phyloP scores from a whole-genome alignment of 2,329 filamentous ascomycete genomes.

The Colletotrichum noveboracense region DNA sequence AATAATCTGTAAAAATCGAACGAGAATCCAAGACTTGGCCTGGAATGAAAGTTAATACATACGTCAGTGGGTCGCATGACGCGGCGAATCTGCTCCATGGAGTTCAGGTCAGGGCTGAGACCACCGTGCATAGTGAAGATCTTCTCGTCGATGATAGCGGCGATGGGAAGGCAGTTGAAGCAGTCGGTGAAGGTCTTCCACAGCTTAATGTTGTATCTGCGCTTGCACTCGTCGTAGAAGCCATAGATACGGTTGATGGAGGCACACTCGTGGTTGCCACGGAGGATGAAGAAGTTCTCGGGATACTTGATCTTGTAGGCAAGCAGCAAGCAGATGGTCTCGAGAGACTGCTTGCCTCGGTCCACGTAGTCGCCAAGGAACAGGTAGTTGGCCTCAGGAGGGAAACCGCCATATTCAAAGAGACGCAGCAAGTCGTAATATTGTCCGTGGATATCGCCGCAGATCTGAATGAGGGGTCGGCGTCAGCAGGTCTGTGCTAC shows the following conservation, averaged over 20 bases:
- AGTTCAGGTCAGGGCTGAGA: conserved; percentile 95
- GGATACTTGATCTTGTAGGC: conserved; percentile 99
- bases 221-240: conserved; percentile 99
- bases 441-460: conserved; percentile 98
- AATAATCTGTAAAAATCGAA: neutral
- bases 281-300: conserved; percentile 99
- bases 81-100: conserved; percentile 99
- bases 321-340: conserved; percentile 95
- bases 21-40: neutral
- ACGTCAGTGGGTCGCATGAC: conserved; percentile 99
- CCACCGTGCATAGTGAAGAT: conserved; percentile 99
- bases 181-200: conserved; percentile 99
- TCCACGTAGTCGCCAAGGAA: conserved; percentile 99
- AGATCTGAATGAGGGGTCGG: conserved; percentile 70
- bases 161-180: conserved; percentile 99
- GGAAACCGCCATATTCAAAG: conserved; percentile 98
- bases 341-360: conserved; percentile 97
- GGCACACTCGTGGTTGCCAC: conserved; percentile 98
- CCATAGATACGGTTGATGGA: conserved; percentile 99
- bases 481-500: conserved; percentile 22
- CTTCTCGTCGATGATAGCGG: conserved; percentile 99
- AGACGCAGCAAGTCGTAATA: conserved; percentile 97
- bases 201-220: conserved; percentile 98
- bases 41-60: conserved; percentile 53
- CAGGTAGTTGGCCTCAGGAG: conserved; percentile 98